These are phyloP conservation scores for Lachnellula willkommii DNA, from an alignment of 2,329 filamentous ascomycete species.

Conservation along the genomic window DNA sequence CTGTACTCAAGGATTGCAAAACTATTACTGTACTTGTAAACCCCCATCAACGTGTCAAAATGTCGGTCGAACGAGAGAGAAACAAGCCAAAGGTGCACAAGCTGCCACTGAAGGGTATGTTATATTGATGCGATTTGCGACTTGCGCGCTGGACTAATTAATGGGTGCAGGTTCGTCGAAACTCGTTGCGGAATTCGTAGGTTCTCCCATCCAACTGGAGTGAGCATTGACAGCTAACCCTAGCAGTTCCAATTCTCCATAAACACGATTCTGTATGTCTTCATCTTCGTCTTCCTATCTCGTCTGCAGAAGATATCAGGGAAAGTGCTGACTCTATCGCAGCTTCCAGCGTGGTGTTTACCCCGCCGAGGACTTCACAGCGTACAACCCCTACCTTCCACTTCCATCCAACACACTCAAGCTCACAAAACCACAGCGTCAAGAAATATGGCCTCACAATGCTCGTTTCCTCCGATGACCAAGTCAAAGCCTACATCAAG, in stretches of 20 bases:
- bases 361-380: slow-evolving; percentile 92
- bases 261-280: slow-evolving; percentile 80
- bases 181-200: slow-evolving; percentile 89
- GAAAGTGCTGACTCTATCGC: slow-evolving; percentile 2
- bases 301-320: background rate
- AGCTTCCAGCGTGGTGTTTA: slow-evolving; percentile 84
- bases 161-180: slow-evolving; percentile 61
- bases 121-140: background rate
- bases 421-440: slow-evolving; percentile 47
- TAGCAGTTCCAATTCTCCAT: slow-evolving; percentile 91
- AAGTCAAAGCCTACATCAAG: slow-evolving; percentile 98
- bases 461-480: slow-evolving; percentile 85
- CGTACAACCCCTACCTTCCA: slow-evolving; percentile 48
- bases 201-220: slow-evolving; percentile 32
- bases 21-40: background rate
- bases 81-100: slow-evolving; percentile 91
- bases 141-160: slow-evolving; percentile 22
- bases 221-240: slow-evolving; percentile 12
- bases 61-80: slow-evolving; percentile 39
- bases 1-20: background rate
- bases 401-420: background rate
- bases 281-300: too few species aligned
- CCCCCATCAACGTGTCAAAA: slow-evolving; percentile 14
- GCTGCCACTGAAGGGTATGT: slow-evolving; percentile 78
- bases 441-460: slow-evolving; percentile 97